Evolutionary conservation across 306 rosid species (phyloP).

Genomic region (Boehmeria nivea): DNA sequence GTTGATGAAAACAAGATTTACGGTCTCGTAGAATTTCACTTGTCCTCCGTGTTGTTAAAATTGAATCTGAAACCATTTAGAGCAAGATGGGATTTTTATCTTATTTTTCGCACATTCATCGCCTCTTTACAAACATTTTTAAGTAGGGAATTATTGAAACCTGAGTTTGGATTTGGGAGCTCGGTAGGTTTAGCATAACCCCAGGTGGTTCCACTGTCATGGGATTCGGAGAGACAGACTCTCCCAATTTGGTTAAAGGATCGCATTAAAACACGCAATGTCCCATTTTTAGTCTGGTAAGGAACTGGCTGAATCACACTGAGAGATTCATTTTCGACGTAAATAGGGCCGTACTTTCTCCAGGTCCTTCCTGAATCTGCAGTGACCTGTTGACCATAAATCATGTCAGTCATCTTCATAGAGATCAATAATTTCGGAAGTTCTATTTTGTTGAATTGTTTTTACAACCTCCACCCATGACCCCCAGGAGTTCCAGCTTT

Average conservation of each 20-base stretch:
- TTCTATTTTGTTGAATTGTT: too few relatives aligned
- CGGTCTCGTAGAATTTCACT: too few relatives aligned
- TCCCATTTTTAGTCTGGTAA: constrained; percentile 63
- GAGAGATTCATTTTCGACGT: constrained; percentile 50
- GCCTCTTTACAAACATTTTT: constrained; percentile 10
- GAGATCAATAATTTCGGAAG: constrained; percentile 11
- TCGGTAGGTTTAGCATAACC: constrained; percentile 58
- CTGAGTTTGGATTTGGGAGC: constrained; percentile 97
- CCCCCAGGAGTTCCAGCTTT: constrained; percentile 99
- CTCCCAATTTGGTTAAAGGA: constrained; percentile 57
- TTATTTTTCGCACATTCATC: too few relatives aligned
- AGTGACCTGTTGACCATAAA: constrained; percentile 47
- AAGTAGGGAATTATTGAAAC: constrained; percentile 28
- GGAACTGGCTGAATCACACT: constrained; percentile 97
- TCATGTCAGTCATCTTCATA: constrained; percentile 24
- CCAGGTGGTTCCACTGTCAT: constrained; percentile 77
- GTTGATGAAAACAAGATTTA: too few relatives aligned
- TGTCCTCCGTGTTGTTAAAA: too few relatives aligned
- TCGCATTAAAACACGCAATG: constrained; percentile 69
- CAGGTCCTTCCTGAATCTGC: constrained; percentile 62
- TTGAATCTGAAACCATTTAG: too few relatives aligned
- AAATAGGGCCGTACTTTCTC: constrained; percentile 88
- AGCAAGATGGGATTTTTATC: too few relatives aligned
- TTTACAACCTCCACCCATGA: constrained; percentile 99
- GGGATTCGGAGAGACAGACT: constrained; percentile 74